phyloP scores from a whole-genome alignment of 2,329 filamentous ascomycete genomes.

The Cladophialophora immunda region DNA sequence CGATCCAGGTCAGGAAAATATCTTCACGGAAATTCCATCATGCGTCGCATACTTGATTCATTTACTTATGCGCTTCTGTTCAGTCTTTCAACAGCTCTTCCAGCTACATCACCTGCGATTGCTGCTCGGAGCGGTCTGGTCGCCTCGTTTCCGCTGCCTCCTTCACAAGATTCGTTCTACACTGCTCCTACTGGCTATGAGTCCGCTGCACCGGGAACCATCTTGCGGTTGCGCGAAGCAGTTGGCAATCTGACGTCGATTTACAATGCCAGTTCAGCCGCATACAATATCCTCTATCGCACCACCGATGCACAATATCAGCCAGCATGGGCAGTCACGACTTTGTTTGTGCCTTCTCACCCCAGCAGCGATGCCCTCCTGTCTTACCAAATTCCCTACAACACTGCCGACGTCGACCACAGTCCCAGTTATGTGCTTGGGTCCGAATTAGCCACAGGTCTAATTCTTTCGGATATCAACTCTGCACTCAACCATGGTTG shows the following conservation, averaged over 20 bases:
- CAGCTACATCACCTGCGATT: not conserved
- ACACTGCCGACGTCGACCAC: conserved; percentile 43
- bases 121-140: not conserved
- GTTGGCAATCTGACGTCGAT: conserved; percentile 40
- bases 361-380: conserved; percentile 45
- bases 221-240: conserved; percentile 42
- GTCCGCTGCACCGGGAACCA: conserved; percentile 41
- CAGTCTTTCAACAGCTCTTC: not conserved
- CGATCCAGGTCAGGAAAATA: not conserved
- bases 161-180: conserved; percentile 44
- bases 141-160: not conserved
- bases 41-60: not conserved
- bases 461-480: conserved; percentile 42
- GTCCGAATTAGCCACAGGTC: conserved; percentile 42
- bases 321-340: conserved; percentile 51
- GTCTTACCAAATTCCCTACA: conserved; percentile 53
- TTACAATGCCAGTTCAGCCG: conserved; percentile 17
- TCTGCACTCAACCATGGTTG: conserved; percentile 55
- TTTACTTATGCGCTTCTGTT: not conserved
- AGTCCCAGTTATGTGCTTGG: conserved; percentile 44
- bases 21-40: not conserved
- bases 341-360: conserved; percentile 46
- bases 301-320: conserved; percentile 50
- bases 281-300: conserved; percentile 52
- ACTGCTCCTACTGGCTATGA: conserved; percentile 43